Conservation (phyloP, 2,329 filamentous ascomycete genomes). For the Fusarium compactum region DNA sequence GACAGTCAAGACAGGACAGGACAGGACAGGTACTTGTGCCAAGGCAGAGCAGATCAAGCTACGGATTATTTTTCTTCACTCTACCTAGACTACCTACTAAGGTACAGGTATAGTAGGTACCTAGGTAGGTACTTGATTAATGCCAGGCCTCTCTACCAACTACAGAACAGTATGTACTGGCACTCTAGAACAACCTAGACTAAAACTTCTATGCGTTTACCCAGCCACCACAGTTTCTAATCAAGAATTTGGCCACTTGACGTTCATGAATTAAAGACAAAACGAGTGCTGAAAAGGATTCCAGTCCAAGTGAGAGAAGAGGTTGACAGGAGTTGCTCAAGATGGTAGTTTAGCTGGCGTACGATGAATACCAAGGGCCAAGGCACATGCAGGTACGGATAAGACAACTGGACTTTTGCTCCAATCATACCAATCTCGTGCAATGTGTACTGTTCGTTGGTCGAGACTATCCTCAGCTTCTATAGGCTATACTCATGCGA, state of each 20-base stretch:
- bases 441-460: background rate
- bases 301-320: background rate
- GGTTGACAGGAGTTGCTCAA: background rate
- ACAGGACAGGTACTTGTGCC: background rate
- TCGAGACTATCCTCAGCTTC: background rate
- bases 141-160: constrained; percentile 15
- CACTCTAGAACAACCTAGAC: background rate
- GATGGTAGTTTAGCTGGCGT: background rate
- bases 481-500: background rate
- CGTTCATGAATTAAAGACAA: background rate
- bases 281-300: background rate
- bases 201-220: background rate
- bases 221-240: background rate
- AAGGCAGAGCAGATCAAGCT: background rate
- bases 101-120: background rate
- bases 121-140: background rate
- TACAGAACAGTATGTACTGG: background rate
- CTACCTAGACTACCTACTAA: background rate
- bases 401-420: background rate
- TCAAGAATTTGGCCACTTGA: background rate
- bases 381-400: background rate
- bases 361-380: background rate
- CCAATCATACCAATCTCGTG: background rate
- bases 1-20: background rate
- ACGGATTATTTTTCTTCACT: background rate